A percentile compares a stretch with the other conserved stretches of the same genome.
These are phyloP conservation scores for Pouteria glomerata DNA, from an alignment of 148 eudicot genomes.

Conservation along the genomic window DNA sequence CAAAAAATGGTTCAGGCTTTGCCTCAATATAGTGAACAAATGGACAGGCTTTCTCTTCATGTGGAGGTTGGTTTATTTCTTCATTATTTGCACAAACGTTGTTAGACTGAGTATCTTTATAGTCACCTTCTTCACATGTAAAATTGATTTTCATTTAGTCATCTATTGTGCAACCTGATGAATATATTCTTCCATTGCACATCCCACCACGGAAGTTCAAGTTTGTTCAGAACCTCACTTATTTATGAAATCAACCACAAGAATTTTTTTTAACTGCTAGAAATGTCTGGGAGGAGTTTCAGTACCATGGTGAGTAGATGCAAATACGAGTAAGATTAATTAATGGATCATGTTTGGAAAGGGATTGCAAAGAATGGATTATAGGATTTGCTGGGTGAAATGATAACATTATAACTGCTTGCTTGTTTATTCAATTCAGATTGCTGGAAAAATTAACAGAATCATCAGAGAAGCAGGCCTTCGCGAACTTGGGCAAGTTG, in stretches of 20 bases:
- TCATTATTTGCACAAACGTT: background rate
- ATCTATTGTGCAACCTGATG: background rate
- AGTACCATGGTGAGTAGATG: background rate
- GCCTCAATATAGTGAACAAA: slow-evolving; percentile 88
- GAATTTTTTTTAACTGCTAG: background rate
- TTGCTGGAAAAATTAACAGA: slow-evolving; percentile 86
- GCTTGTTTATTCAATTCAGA: slow-evolving; percentile 31
- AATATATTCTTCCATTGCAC: background rate
- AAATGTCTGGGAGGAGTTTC: background rate
- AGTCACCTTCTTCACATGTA: background rate
- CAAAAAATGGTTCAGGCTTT: slow-evolving; percentile 98
- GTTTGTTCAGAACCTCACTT: background rate
- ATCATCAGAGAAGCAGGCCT: slow-evolving; percentile 70
- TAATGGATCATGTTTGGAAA: background rate
- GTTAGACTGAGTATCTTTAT: background rate
- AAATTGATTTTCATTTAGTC: background rate
- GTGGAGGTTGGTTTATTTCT: slow-evolving; percentile 62
- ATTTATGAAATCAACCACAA: background rate
- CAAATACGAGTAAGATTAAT: background rate
- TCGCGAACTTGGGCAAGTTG: slow-evolving; percentile 93
- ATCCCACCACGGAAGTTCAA: background rate
- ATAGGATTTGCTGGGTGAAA: background rate
- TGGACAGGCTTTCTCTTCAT: slow-evolving; percentile 85
- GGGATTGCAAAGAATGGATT: background rate
- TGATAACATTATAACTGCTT: background rate